phyloP scores from a whole-genome alignment of 2,329 filamentous ascomycete species.

The Rutstroemia sp. region DNA sequence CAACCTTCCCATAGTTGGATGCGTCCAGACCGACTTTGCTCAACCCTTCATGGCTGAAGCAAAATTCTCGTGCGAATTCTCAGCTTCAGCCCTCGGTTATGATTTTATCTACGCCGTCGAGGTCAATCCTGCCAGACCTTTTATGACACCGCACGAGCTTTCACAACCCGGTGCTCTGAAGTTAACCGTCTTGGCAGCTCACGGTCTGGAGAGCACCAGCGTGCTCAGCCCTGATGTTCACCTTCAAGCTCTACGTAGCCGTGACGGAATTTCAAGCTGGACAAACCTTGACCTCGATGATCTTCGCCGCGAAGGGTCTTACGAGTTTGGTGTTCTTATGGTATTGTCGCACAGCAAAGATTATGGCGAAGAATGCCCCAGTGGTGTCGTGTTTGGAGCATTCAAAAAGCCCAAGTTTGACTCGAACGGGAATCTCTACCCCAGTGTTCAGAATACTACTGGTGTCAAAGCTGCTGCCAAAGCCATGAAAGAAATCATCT shows the following conservation, averaged over 20 bases:
- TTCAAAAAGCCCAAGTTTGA: conserved; percentile 9
- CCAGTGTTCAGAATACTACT: not conserved
- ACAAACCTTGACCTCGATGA: not conserved
- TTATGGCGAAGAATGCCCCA: conserved; percentile 2
- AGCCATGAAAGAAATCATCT: conserved; percentile 7
- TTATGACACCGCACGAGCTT: conserved; percentile 18
- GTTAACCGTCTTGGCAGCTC: conserved; percentile 22
- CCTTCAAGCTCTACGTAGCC: conserved; percentile 20
- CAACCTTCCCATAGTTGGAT: not conserved
- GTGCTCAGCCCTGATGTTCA: conserved; percentile 20
- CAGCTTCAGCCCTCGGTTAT: conserved; percentile 23
- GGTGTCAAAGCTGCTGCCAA: conserved; percentile 3
- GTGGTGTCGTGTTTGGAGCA: conserved; percentile 18
- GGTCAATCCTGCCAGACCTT: conserved; percentile 10
- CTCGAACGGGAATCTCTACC: not conserved
- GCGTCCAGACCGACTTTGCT: not conserved
- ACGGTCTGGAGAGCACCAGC: conserved; percentile 19
- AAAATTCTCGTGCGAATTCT: conserved; percentile 20
- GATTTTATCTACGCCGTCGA: conserved; percentile 27
- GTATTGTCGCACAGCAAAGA: conserved; percentile 7
- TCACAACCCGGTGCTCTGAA: conserved; percentile 14
- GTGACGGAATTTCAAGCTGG: not conserved
- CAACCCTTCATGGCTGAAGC: conserved; percentile 16
- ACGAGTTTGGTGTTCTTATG: conserved; percentile 11
- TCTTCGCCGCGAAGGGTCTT: conserved; percentile 2